phyloP scores from a whole-genome alignment of 805 yeast genomes.

The Suhomyces faveliae region DNA sequence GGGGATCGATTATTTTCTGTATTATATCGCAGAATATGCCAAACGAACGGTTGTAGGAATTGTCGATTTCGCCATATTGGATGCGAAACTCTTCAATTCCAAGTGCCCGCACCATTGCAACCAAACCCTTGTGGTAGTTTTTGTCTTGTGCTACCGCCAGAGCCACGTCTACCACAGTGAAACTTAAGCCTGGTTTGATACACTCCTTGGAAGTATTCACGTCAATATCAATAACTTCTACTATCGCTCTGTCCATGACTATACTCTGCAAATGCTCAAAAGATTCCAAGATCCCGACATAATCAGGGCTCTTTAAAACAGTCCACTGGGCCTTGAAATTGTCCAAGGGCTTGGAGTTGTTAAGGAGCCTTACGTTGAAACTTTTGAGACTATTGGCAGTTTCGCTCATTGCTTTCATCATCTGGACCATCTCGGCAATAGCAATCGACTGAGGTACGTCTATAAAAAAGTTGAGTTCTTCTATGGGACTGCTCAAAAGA shows the following conservation, averaged over 20 bases:
- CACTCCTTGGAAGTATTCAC: background rate
- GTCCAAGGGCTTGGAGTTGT: background rate
- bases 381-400: conserved; percentile 6
- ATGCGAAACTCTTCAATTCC: conserved; percentile 16
- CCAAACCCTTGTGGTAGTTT: conserved; percentile 8
- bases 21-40: conserved; percentile 19
- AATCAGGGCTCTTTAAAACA: background rate
- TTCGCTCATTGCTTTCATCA: conserved; percentile 6
- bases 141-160: conserved; percentile 11
- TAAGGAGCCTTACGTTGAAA: conserved; percentile 8
- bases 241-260: background rate
- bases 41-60: conserved; percentile 23
- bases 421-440: conserved; percentile 10
- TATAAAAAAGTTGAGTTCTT: conserved; percentile 16
- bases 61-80: conserved; percentile 29
- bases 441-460: conserved; percentile 13
- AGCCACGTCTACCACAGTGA: conserved; percentile 23
- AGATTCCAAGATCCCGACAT: background rate
- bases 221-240: background rate
- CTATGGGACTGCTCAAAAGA: conserved; percentile 1
- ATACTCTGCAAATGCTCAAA: background rate
- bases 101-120: conserved; percentile 12
- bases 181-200: conserved; percentile 1
- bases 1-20: background rate
- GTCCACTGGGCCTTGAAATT: background rate